These are phyloP conservation scores for Colletotrichum paranaense DNA, from an alignment of 2,329 filamentous ascomycete genomes.

Conservation along the genomic window DNA sequence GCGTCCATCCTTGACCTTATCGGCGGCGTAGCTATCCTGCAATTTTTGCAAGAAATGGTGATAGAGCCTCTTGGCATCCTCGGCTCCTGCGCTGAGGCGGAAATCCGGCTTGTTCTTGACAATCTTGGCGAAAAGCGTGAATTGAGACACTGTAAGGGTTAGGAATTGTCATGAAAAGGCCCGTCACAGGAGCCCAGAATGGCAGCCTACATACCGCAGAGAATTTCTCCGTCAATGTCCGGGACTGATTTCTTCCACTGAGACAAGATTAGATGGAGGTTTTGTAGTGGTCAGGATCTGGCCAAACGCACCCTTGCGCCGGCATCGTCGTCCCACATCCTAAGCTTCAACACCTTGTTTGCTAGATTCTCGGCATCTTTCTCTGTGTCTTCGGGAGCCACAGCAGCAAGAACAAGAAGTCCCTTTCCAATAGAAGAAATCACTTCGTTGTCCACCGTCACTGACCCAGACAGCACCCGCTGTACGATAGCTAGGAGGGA, in stretches of 20 bases:
- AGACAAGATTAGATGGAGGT: slow-evolving; percentile 9
- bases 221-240: slow-evolving; percentile 89
- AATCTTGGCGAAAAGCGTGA: slow-evolving; percentile 91
- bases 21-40: slow-evolving; percentile 74
- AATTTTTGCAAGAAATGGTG: slow-evolving; percentile 85
- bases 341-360: slow-evolving; percentile 87
- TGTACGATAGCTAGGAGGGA: slow-evolving; percentile 81
- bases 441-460: slow-evolving; percentile 91
- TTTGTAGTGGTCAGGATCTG: slow-evolving; percentile 9
- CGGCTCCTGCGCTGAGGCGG: slow-evolving; percentile 83
- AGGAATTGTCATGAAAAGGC: background rate
- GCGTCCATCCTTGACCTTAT: slow-evolving; percentile 91
- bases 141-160: slow-evolving; percentile 83
- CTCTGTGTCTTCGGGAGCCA: slow-evolving; percentile 89
- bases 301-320: slow-evolving; percentile 68
- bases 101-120: slow-evolving; percentile 98
- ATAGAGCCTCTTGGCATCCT: slow-evolving; percentile 85
- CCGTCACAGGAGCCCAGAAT: background rate
- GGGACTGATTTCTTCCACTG: slow-evolving; percentile 92
- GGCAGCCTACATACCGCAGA: slow-evolving; percentile 78
- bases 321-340: slow-evolving; percentile 87
- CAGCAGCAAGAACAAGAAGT: slow-evolving; percentile 89
- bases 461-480: slow-evolving; percentile 92
- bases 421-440: slow-evolving; percentile 93
- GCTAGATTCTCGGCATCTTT: slow-evolving; percentile 89